Evolutionary conservation across 2,329 filamentous ascomycete species (phyloP).

Genomic region (Paramyrothecium roridum): DNA sequence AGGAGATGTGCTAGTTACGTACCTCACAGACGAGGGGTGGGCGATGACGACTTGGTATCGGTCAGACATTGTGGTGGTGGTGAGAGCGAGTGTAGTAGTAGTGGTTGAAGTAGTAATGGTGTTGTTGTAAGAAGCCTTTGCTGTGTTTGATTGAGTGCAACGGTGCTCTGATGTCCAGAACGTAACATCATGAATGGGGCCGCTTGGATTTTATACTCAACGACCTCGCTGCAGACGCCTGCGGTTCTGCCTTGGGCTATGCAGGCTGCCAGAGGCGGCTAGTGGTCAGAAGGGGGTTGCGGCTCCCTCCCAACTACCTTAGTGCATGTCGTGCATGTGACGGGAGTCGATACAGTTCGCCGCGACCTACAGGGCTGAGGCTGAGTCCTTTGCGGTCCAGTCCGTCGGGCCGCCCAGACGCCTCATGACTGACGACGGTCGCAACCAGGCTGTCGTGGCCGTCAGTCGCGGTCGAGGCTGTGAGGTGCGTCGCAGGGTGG

Average conservation of each 20-base stretch:
- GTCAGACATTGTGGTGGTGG: not conserved
- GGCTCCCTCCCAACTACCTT: not conserved
- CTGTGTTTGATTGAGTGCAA: not conserved
- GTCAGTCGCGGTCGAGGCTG: too few species aligned
- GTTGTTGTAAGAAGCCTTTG: too few species aligned
- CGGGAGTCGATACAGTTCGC: not conserved
- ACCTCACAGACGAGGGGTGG: not conserved
- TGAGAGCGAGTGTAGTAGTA: too few species aligned
- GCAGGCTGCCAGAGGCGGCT: not conserved
- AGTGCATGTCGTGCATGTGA: not conserved
- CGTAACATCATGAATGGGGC: not conserved
- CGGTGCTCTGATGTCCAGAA: not conserved
- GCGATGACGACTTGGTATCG: not conserved
- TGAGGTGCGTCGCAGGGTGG: too few species aligned
- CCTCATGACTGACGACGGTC: too few species aligned
- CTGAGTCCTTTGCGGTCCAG: not conserved
- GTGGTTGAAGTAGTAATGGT: too few species aligned
- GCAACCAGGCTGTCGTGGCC: too few species aligned
- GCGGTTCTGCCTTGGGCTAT: not conserved
- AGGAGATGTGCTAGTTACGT: not conserved
- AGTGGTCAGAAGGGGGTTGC: not conserved
- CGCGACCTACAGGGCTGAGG: not conserved
- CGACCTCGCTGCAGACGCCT: not conserved
- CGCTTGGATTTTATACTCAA: not conserved
- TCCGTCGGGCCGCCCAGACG: too few species aligned